Conservation (phyloP, 306 rosid species). For the Lotus japonicus region DNA sequence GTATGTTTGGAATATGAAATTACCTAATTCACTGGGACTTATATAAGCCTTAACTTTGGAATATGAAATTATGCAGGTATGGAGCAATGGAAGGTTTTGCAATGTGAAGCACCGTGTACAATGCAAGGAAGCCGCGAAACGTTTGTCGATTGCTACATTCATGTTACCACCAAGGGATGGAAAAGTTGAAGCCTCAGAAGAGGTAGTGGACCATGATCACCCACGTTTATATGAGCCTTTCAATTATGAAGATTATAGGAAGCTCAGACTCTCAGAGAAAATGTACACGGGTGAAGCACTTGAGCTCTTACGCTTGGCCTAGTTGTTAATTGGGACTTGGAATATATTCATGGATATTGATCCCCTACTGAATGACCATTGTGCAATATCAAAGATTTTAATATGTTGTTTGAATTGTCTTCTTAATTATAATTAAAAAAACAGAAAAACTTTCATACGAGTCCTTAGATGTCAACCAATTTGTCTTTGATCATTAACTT, state of each 20-base stretch:
- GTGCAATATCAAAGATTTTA: not conserved
- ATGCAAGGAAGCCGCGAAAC: slow-evolving; percentile 40
- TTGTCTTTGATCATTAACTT: too few species aligned
- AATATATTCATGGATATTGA: not conserved
- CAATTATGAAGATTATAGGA: slow-evolving; percentile 33
- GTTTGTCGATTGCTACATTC: slow-evolving; percentile 42
- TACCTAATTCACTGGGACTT: too few species aligned
- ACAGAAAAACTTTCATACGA: not conserved
- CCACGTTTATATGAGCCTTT: slow-evolving; percentile 35
- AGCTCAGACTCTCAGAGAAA: slow-evolving; percentile 23
- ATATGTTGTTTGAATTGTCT: not conserved
- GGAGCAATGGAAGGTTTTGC: slow-evolving; percentile 66
- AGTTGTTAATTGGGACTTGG: not conserved
- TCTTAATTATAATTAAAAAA: not conserved
- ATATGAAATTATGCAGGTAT: slow-evolving; percentile 13
- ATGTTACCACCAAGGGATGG: slow-evolving; percentile 41
- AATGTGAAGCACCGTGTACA: slow-evolving; percentile 48
- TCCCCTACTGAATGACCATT: not conserved
- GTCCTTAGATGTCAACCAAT: too few species aligned
- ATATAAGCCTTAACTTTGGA: not conserved
- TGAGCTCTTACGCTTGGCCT: slow-evolving; percentile 16
- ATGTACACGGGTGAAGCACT: slow-evolving; percentile 43
- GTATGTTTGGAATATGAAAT: not conserved
- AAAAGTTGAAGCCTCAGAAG: slow-evolving; percentile 39
- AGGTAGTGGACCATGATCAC: slow-evolving; percentile 41